These are phyloP conservation scores for Blastobotrys ciferrii DNA, from an alignment of 1,139 yeast species.

Conservation along the genomic window DNA sequence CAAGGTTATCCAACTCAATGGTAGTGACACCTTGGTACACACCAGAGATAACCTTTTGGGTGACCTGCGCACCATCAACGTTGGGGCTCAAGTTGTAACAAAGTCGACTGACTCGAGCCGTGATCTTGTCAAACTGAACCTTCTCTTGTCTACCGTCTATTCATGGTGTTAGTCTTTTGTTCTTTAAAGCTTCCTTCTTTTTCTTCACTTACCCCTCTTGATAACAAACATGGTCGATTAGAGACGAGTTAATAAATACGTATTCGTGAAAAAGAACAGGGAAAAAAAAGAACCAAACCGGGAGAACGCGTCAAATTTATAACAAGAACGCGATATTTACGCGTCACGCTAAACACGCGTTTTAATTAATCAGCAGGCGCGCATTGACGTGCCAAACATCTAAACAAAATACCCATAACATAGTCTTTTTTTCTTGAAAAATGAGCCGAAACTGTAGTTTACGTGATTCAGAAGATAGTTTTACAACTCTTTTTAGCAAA, in stretches of 20 bases:
- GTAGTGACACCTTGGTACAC: constrained; percentile 97
- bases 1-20: constrained; percentile 83
- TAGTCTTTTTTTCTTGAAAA: no score
- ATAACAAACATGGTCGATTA: constrained; percentile 46
- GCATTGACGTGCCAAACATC: no score
- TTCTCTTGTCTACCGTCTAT: constrained; percentile 77
- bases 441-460: no score
- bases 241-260: constrained; percentile 1
- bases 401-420: no score
- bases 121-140: constrained; percentile 75
- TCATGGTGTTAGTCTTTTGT: constrained; percentile 8
- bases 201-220: constrained; percentile 42
- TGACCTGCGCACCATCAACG: constrained; percentile 84
- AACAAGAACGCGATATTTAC: constrained; percentile 7
- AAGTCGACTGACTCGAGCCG: constrained; percentile 60
- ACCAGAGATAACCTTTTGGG: constrained; percentile 85
- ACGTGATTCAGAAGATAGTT: no score
- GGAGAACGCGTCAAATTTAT: neutral
- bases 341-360: constrained; percentile 7
- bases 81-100: constrained; percentile 84
- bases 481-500: no score
- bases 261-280: neutral
- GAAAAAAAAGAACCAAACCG: constrained; percentile 1
- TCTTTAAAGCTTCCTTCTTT: neutral
- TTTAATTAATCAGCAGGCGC: constrained; percentile 2